Evolutionary conservation across 768 basidiomycete species (phyloP).

Genomic region (Imleria badia): DNA sequence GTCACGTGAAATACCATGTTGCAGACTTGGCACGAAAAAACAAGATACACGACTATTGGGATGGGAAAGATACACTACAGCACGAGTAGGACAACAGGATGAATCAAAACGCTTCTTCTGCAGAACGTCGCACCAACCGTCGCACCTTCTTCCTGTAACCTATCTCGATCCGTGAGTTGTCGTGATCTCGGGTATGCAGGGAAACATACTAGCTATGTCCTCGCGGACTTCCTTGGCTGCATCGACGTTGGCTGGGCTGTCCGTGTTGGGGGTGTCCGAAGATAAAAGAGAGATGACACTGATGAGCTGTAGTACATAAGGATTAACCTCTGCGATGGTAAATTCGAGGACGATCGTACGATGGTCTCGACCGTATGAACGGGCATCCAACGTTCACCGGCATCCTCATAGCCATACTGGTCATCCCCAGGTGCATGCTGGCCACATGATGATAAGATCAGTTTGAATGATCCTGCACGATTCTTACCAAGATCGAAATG

Average conservation of each 20-base stretch:
- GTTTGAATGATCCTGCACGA: not conserved
- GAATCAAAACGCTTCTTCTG: constrained; percentile 84
- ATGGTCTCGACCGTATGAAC: constrained; percentile 98
- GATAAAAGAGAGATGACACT: constrained; percentile 96
- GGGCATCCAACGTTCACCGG: constrained; percentile 96
- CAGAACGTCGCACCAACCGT: constrained; percentile 79
- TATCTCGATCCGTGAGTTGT: constrained; percentile 32
- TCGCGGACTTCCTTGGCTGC: constrained; percentile 86
- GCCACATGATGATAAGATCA: constrained; percentile 2
- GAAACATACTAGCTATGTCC: constrained; percentile 53
- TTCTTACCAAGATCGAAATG: constrained; percentile 86
- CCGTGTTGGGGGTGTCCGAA: constrained; percentile 85
- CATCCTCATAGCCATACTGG: constrained; percentile 95
- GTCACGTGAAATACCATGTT: constrained; percentile 23
- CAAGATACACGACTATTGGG: constrained; percentile 7
- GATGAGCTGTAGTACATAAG: constrained; percentile 61
- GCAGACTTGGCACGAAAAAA: not conserved
- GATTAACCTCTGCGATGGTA: not conserved
- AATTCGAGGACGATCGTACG: constrained; percentile 43
- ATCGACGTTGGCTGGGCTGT: constrained; percentile 95
- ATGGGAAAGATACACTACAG: constrained; percentile 17
- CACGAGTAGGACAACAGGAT: not conserved
- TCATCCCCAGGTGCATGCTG: constrained; percentile 96
- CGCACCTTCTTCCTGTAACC: constrained; percentile 97
- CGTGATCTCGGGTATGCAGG: not conserved